Evolutionary conservation across 495 filamentous ascomycete genomes (phyloP).

Genomic region (Amniculicola lignicola): DNA sequence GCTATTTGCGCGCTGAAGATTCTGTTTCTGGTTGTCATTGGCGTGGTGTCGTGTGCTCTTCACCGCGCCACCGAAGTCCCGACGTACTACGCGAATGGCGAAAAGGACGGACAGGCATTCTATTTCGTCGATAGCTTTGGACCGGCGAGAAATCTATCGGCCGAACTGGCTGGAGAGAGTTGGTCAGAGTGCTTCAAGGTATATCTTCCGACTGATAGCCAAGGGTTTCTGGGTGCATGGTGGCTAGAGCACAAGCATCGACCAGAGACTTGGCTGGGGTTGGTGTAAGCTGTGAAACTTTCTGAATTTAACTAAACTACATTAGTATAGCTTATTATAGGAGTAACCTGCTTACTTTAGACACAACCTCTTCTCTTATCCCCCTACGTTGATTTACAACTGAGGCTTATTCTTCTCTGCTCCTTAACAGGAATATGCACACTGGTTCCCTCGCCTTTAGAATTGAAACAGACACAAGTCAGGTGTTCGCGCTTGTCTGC

Average conservation of each 20-base stretch:
- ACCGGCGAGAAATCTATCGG: constrained; percentile 10
- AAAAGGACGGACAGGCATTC: constrained; percentile 11
- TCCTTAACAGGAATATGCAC: too few species aligned
- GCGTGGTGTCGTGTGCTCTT: constrained; percentile 7
- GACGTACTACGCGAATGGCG: constrained; percentile 7
- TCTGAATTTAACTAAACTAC: constrained; percentile 3
- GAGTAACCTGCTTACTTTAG: too few species aligned
- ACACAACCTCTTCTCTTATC: too few species aligned
- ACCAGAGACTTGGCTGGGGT: constrained; percentile 8
- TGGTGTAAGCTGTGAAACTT: constrained; percentile 3
- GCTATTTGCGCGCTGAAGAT: constrained; percentile 10
- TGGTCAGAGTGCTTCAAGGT: constrained; percentile 12
- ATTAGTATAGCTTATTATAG: neutral
- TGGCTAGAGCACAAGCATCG: constrained; percentile 13
- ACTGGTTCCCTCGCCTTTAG: too few species aligned
- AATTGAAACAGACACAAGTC: too few species aligned
- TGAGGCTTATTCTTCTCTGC: too few species aligned
- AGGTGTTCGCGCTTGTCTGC: too few species aligned
- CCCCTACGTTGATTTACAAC: too few species aligned
- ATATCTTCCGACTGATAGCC: constrained; percentile 12
- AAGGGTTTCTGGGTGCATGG: constrained; percentile 12
- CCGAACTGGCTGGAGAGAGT: constrained; percentile 9
- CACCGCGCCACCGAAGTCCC: constrained; percentile 8
- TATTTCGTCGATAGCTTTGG: constrained; percentile 12
- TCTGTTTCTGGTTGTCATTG: constrained; percentile 8